Evolutionary conservation across 2,329 filamentous ascomycete species (phyloP).

Genomic region (Tolypocladium sp.): DNA sequence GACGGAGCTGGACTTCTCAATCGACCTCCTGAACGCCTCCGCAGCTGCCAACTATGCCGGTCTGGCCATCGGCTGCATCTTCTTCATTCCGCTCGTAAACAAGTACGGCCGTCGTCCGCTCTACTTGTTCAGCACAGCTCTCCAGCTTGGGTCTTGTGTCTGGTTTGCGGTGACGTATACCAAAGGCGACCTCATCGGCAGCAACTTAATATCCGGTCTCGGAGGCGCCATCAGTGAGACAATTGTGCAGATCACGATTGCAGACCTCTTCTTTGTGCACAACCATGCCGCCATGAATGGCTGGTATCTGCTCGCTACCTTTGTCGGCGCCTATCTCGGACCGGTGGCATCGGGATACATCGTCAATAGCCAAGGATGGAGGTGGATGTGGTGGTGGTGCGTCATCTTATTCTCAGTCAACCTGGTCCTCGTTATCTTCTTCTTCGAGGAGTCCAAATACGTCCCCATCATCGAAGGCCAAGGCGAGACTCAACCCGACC

Average conservation of each 20-base stretch:
- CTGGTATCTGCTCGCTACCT: constrained; percentile 16
- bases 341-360: constrained; percentile 11
- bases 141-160: constrained; percentile 7
- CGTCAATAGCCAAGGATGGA: constrained; percentile 14
- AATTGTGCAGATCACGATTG: constrained; percentile 25
- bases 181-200: constrained; percentile 7
- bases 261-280: constrained; percentile 22
- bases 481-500: no score
- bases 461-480: background rate
- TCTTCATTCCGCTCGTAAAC: constrained; percentile 23
- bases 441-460: constrained; percentile 6
- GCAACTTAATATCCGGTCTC: constrained; percentile 17
- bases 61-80: constrained; percentile 21
- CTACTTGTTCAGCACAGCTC: constrained; percentile 13
- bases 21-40: constrained; percentile 14
- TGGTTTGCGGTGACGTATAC: constrained; percentile 9
- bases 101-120: constrained; percentile 23
- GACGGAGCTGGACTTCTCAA: constrained; percentile 15
- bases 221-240: constrained; percentile 28
- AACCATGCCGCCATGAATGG: constrained; percentile 18
- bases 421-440: constrained; percentile 1
- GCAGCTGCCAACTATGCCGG: constrained; percentile 19
- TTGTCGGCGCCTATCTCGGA: constrained; percentile 14
- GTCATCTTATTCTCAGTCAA: constrained; percentile 2
- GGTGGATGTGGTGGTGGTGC: constrained; percentile 17